Conservation (phyloP, 306 rosid genomes). For the Medicago lupulina region DNA sequence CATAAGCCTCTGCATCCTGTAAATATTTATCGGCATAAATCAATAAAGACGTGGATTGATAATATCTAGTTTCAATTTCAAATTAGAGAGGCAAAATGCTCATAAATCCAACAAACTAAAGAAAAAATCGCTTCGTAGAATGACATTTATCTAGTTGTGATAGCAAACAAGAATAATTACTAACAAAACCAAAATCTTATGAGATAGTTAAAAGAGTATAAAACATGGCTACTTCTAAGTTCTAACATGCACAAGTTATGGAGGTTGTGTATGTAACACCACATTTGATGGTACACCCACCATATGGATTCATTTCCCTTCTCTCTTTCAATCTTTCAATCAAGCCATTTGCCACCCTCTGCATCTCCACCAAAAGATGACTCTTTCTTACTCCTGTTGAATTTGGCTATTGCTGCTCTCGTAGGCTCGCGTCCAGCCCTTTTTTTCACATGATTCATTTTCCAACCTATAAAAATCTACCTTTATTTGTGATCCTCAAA, state of each 20-base stretch:
- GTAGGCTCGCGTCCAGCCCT: background rate
- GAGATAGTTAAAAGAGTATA: slow-evolving; percentile 5
- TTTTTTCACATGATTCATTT: no score
- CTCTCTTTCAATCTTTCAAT: background rate
- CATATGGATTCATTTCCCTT: background rate
- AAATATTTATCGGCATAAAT: slow-evolving; percentile 22
- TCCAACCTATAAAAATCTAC: no score
- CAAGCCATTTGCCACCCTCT: background rate
- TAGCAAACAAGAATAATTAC: background rate
- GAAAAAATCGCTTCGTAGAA: background rate
- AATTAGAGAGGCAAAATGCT: slow-evolving; percentile 6
- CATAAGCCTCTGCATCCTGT: slow-evolving; percentile 96
- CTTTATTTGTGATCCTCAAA: background rate
- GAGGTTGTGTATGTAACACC: no score
- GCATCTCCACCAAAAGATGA: no score
- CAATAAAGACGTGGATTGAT: slow-evolving; percentile 29
- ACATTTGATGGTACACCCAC: no score
- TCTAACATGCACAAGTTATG: no score
- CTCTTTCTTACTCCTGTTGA: background rate
- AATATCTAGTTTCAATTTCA: slow-evolving; percentile 32
- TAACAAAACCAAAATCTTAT: background rate
- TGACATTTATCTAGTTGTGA: background rate
- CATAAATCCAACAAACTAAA: background rate
- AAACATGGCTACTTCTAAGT: no score
- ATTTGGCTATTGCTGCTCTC: background rate